Evolutionary conservation across 1,284 basidiomycete species (phyloP), one percentile per base, ranked within the genome.

Genomic region (Rhodotorula sp.): DNA sequence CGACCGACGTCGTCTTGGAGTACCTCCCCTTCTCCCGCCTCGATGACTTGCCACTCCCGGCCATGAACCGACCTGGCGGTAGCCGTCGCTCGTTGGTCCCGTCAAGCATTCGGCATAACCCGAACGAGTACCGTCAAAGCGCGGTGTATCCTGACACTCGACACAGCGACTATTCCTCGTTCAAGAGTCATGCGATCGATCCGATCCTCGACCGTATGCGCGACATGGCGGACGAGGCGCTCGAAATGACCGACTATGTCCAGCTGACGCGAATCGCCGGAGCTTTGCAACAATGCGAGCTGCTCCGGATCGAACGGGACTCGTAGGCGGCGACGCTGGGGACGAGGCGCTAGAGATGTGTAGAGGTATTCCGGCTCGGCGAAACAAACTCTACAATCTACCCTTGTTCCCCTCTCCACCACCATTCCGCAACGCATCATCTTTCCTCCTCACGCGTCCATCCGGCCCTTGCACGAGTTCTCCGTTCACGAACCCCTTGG

Each of bases 401-500:
- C 54, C 54, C 15, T 56, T n/a, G 29, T 26, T 16, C 15, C 26
- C 54, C 26, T 29, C 4, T 15, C 29, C 29, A 0, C 26, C 3
- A 5, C 10, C 29, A 16, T 26, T 43, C 39, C 39, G 39, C 39
- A 43, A 43, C 39, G 39, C 39, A 43, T 43, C 34, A 21, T 23
- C 29, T 16, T 21, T 56, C 12, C 61, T 39, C 62, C 49, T 60
- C 7, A 70, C 71, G 31, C 51, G 49, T 47, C 72, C 72, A 39
- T 71, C 68, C 61, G 64, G 60, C 6, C 69, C 70, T 47, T 76
- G 74, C 18, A 48, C 34, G 49, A 69, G 31, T 39, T 65, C 34
- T 8, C 74, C 74, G n/a, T 76, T 69, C 12, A 76, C 74, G 48
- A 76, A 76, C 39, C 67, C 74, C 47, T 65, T 68, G 15, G 63